Evolutionary conservation across 441 rosid species (phyloP).

Genomic region (Pelargonium citronellum): DNA sequence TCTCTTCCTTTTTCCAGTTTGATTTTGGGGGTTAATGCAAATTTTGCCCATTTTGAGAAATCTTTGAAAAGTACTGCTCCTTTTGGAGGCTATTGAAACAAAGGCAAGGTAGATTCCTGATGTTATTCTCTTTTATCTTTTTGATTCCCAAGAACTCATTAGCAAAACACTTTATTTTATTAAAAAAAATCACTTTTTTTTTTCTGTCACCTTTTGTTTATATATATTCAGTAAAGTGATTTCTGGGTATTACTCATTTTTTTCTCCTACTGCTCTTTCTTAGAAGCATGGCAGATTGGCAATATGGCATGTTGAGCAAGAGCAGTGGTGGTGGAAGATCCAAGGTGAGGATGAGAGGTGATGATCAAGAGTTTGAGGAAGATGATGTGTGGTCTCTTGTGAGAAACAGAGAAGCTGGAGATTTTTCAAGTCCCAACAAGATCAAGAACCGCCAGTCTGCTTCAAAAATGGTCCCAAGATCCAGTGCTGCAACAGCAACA

Average conservation of each 20-base stretch:
- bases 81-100: slow-evolving; percentile 35
- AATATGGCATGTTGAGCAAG: slow-evolving; percentile 27
- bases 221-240: slow-evolving; percentile 21
- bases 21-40: slow-evolving; percentile 22
- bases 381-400: slow-evolving; percentile 60
- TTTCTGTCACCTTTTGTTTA: no score
- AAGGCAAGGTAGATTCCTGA: slow-evolving; percentile 42
- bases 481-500: slow-evolving; percentile 14
- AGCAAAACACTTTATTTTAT: background rate
- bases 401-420: slow-evolving; percentile 37
- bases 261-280: slow-evolving; percentile 17
- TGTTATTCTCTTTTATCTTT: slow-evolving; percentile 30
- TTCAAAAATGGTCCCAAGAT: slow-evolving; percentile 44
- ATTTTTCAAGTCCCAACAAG: slow-evolving; percentile 29
- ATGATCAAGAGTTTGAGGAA: slow-evolving; percentile 58
- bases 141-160: slow-evolving; percentile 29
- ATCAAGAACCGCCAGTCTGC: slow-evolving; percentile 20
- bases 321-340: slow-evolving; percentile 25
- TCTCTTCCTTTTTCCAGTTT: slow-evolving; percentile 20
- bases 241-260: slow-evolving; percentile 6
- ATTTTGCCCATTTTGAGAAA: slow-evolving; percentile 22
- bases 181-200: slow-evolving; percentile 7
- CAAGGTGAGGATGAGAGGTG: slow-evolving; percentile 37
- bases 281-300: slow-evolving; percentile 32
- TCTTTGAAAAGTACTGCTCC: slow-evolving; percentile 26